Conservation (phyloP, 257 asterid species). For the Hygrophila difformis region DNA sequence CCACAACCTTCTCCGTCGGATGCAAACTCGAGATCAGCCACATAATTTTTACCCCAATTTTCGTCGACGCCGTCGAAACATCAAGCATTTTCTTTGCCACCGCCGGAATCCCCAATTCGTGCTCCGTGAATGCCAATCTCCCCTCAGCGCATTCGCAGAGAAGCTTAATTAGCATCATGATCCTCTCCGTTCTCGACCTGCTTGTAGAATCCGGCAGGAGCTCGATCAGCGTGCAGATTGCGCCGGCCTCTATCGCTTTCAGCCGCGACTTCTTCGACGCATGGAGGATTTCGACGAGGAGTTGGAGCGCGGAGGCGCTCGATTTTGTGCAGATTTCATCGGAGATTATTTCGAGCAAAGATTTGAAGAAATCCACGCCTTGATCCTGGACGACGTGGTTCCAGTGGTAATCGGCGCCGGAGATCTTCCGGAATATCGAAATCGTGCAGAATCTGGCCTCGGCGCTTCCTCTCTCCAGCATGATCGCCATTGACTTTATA, state of each 20-base stretch:
- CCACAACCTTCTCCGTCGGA: conserved; percentile 59
- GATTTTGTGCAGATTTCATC: conserved; percentile 54
- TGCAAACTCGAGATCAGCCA: conserved; percentile 58
- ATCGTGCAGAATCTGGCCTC: conserved; percentile 57
- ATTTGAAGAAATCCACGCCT: conserved; percentile 70
- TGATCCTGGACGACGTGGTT: conserved; percentile 33
- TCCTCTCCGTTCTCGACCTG: conserved; percentile 50
- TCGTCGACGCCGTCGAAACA: conserved; percentile 40
- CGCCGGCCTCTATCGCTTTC: conserved; percentile 79
- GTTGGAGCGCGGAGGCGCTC: conserved; percentile 48
- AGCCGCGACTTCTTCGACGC: conserved; percentile 57
- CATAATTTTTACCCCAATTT: conserved; percentile 53
- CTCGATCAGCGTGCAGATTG: conserved; percentile 54
- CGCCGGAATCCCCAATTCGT: conserved; percentile 64
- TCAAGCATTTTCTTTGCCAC: conserved; percentile 55
- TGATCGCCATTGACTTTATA: conserved; percentile 45
- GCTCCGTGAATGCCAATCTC: conserved; percentile 59
- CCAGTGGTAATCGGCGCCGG: conserved; percentile 39
- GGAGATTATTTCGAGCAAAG: conserved; percentile 55
- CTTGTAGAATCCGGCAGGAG: conserved; percentile 64
- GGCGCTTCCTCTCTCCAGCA: conserved; percentile 65
- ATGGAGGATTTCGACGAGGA: conserved; percentile 34
- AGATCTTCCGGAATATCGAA: conserved; percentile 40
- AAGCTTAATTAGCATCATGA: conserved; percentile 46
- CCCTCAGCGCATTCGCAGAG: conserved; percentile 84